These are phyloP conservation scores for Suillus clintonianus DNA, from an alignment of 768 basidiomycete genomes.

Conservation along the genomic window DNA sequence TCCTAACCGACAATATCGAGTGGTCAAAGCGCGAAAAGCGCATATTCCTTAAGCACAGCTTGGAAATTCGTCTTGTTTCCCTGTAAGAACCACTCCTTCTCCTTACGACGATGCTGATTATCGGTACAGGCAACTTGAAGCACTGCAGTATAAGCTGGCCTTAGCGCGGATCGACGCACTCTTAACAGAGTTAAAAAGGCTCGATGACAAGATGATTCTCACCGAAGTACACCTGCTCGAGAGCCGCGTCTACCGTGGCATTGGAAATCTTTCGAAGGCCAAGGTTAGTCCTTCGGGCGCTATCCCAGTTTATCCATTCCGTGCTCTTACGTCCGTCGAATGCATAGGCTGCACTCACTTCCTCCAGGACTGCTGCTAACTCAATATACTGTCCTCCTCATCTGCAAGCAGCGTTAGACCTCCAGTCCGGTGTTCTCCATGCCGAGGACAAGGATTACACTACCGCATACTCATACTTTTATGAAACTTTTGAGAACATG, in stretches of 20 bases:
- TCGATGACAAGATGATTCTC: constrained; percentile 98
- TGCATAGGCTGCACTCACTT: constrained; percentile 78
- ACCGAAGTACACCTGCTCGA: constrained; percentile 97
- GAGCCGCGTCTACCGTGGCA: constrained; percentile 85
- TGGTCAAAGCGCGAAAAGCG: constrained; percentile 94
- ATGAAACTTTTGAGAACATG: constrained; percentile 93
- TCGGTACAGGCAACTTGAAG: constrained; percentile 65
- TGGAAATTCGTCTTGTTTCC: constrained; percentile 85
- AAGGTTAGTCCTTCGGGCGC: constrained; percentile 54
- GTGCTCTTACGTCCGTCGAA: not conserved
- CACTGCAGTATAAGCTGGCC: constrained; percentile 74
- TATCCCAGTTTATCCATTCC: not conserved
- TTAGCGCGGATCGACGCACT: constrained; percentile 81
- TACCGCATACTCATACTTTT: constrained; percentile 97
- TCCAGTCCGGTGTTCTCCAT: constrained; percentile 81
- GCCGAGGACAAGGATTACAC: constrained; percentile 98
- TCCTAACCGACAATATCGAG: constrained; percentile 86
- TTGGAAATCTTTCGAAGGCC: constrained; percentile 86
- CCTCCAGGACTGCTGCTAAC: constrained; percentile 91
- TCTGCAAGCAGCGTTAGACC: constrained; percentile 61
- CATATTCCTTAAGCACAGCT: constrained; percentile 92
- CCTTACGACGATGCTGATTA: not conserved
- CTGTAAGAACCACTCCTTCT: constrained; percentile 45
- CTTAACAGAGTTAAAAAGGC: constrained; percentile 86
- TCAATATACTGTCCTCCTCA: constrained; percentile 89